These are phyloP conservation scores for Echeveria elegans DNA, from an alignment of 164 flowering plant species.

Conservation along the genomic window DNA sequence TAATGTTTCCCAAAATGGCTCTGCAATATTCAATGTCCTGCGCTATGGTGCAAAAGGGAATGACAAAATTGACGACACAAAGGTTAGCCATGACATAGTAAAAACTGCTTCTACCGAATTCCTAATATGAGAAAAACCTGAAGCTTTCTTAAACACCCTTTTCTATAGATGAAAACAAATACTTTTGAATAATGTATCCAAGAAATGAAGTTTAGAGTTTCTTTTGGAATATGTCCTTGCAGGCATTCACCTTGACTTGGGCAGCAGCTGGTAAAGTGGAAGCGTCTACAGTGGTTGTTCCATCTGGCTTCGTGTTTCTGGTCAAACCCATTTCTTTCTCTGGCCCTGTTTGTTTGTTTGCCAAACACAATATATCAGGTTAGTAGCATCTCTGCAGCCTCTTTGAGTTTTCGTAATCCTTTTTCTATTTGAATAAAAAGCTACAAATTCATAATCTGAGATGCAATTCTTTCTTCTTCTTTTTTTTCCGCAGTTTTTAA, in stretches of 20 bases:
- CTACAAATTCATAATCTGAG: too few species aligned
- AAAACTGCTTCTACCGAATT: too few species aligned
- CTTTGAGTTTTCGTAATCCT: too few species aligned
- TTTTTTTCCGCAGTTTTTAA: too few species aligned
- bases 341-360: conserved; percentile 47
- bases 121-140: too few species aligned
- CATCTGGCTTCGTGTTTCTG: conserved; percentile 49
- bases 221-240: too few species aligned
- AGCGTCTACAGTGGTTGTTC: conserved; percentile 60
- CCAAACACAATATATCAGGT: conserved; percentile 66
- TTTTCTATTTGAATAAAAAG: too few species aligned
- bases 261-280: conserved; percentile 55
- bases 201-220: not conserved
- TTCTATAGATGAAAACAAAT: too few species aligned
- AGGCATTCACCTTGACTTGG: conserved; percentile 87
- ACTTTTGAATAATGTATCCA: not conserved
- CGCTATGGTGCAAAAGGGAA: conserved; percentile 50
- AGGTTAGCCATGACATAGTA: too few species aligned
- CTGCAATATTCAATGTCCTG: conserved; percentile 30
- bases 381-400: not conserved
- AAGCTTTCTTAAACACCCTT: not conserved
- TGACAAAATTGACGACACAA: conserved; percentile 44
- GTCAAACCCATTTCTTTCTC: conserved; percentile 63
- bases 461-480: too few species aligned
- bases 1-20: not conserved